Conservation (phyloP, 768 basidiomycete species). For the Phallus indusiatus region DNA sequence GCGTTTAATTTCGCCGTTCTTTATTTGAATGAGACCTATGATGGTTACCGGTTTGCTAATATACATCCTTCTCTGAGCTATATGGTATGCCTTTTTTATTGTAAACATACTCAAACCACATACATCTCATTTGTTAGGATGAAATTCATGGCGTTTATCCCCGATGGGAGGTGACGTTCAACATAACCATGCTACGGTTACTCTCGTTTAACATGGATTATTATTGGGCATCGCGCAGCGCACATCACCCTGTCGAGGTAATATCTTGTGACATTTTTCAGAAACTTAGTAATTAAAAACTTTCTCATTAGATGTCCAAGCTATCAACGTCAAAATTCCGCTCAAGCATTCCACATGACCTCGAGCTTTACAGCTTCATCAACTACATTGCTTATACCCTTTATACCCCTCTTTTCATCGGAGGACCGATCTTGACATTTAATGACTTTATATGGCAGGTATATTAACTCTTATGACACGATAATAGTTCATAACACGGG, state of each 20-base stretch:
- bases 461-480: constrained; percentile 17
- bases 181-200: constrained; percentile 90
- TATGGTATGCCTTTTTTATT: constrained; percentile 40
- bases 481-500: background rate
- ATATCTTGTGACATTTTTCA: constrained; percentile 12
- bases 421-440: constrained; percentile 93
- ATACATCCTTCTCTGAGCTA: constrained; percentile 45
- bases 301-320: constrained; percentile 19
- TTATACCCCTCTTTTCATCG: constrained; percentile 92
- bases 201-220: constrained; percentile 92
- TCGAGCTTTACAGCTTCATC: constrained; percentile 49
- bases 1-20: constrained; percentile 64
- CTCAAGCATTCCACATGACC: constrained; percentile 41
- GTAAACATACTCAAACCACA: background rate
- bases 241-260: constrained; percentile 33
- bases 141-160: constrained; percentile 66
- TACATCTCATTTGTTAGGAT: constrained; percentile 37
- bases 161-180: constrained; percentile 90
- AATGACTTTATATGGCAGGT: constrained; percentile 96
- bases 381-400: constrained; percentile 81
- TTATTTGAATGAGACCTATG: constrained; percentile 64
- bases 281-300: constrained; percentile 5
- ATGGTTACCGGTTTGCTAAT: constrained; percentile 60
- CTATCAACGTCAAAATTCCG: constrained; percentile 51
- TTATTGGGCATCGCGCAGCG: constrained; percentile 60